Conservation (phyloP, 2,329 filamentous ascomycete genomes). For the Verruconis gallopava region DNA sequence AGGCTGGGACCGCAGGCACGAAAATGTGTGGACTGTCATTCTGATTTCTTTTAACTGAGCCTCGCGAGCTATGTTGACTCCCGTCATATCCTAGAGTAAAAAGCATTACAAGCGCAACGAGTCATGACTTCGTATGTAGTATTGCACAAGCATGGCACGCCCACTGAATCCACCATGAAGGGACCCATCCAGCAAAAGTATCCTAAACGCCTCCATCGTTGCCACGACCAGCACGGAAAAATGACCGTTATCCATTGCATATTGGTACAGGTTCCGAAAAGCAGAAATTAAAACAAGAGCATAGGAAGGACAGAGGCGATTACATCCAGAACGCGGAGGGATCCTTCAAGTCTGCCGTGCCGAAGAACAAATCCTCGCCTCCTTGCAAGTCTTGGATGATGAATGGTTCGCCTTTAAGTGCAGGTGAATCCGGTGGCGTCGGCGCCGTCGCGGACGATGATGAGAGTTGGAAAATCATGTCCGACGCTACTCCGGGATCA, state of each 20-base stretch:
- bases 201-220: neutral
- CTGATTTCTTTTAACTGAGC: neutral
- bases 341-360: slow-evolving; percentile 6
- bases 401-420: slow-evolving; percentile 3
- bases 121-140: neutral
- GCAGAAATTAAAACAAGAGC: too few relatives aligned
- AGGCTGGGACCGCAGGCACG: too few relatives aligned
- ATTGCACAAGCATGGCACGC: too few relatives aligned
- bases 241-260: neutral
- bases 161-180: neutral
- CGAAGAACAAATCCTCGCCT: slow-evolving; percentile 9
- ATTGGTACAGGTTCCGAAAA: too few relatives aligned
- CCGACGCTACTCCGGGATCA: slow-evolving; percentile 1
- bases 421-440: slow-evolving; percentile 8
- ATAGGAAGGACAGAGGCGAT: neutral
- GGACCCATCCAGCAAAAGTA: neutral
- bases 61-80: neutral
- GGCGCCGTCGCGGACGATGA: slow-evolving; percentile 3
- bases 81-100: neutral
- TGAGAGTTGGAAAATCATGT: slow-evolving; percentile 8
- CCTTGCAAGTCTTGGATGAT: slow-evolving; percentile 4
- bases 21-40: too few relatives aligned
- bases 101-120: neutral
- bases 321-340: neutral
- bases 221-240: neutral